Evolutionary conservation across 441 rosid genomes (phyloP).

Genomic region (Brassica balearica): DNA sequence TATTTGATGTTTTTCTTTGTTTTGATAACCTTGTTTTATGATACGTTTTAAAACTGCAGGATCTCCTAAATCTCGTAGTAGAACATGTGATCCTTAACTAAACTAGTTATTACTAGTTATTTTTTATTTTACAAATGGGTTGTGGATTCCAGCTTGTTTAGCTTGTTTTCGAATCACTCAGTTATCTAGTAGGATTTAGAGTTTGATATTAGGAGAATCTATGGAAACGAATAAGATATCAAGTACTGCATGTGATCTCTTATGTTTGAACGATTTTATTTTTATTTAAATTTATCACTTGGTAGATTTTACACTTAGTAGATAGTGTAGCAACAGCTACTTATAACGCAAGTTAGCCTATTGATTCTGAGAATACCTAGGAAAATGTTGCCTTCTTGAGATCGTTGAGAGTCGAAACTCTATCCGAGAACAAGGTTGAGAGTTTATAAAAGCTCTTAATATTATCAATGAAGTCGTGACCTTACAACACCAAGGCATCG

Average conservation of each 20-base stretch:
- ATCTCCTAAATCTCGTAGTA: constrained; percentile 6
- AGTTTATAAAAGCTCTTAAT: not conserved
- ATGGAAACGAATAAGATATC: constrained; percentile 10
- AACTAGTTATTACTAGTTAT: not conserved
- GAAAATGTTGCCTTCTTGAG: not conserved
- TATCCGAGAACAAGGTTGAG: not conserved
- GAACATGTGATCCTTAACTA: constrained; percentile 16
- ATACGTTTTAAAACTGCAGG: constrained; percentile 10
- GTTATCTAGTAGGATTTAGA: not conserved
- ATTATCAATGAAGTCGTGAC: not conserved
- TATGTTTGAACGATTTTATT: not conserved
- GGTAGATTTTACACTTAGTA: not conserved
- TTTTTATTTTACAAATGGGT: not conserved
- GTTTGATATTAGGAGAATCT: constrained; percentile 14
- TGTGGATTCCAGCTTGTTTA: constrained; percentile 20
- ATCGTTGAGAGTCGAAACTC: not conserved
- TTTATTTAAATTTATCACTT: not conserved
- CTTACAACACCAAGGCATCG: not conserved
- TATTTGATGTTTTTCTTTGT: constrained; percentile 11
- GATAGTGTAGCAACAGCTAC: not conserved
- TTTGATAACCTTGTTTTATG: not conserved
- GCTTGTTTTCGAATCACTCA: not conserved
- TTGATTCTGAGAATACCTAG: not conserved
- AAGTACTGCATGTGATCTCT: not conserved
- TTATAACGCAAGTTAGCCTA: not conserved